These are phyloP conservation scores for Termitomyces sp. DNA, from an alignment of 768 basidiomycete species.

Conservation along the genomic window DNA sequence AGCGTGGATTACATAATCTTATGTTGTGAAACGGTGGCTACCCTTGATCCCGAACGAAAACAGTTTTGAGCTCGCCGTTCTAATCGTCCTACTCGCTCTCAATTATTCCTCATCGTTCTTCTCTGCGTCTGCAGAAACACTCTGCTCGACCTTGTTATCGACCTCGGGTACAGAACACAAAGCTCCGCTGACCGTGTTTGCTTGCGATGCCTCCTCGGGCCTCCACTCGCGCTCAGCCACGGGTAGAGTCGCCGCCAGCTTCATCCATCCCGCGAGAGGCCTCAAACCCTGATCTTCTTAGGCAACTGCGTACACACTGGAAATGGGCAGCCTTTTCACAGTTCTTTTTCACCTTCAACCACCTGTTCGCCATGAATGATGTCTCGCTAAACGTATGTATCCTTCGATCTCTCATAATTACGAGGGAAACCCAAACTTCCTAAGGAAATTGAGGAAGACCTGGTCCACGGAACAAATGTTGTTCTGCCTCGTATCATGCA, in stretches of 20 bases:
- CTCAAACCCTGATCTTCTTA: conserved; percentile 32
- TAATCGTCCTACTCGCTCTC: conserved; percentile 9
- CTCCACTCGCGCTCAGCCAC: conserved; percentile 31
- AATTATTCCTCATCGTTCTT: background rate
- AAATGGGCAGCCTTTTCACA: conserved; percentile 91
- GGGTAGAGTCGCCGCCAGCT: conserved; percentile 23
- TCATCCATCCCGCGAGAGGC: conserved; percentile 21
- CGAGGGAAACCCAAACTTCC: conserved; percentile 7
- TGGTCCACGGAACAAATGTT: conserved; percentile 50
- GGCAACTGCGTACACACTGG: conserved; percentile 72
- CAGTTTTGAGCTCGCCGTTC: conserved; percentile 11
- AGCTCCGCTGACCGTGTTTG: conserved; percentile 3
- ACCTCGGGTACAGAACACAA: conserved; percentile 4
- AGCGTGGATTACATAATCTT: conserved; percentile 4
- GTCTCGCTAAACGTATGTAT: conserved; percentile 57
- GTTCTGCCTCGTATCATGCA: conserved; percentile 73
- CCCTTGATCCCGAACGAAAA: conserved; percentile 14
- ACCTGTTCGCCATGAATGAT: conserved; percentile 66
- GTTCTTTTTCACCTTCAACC: conserved; percentile 82
- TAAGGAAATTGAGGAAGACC: conserved; percentile 78
- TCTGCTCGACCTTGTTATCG: background rate
- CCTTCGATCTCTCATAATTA: conserved; percentile 6
- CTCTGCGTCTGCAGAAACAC: background rate
- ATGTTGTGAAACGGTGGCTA: conserved; percentile 11
- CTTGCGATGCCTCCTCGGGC: conserved; percentile 54